Base-by-base conservation (phyloP, 2,329 filamentous ascomycete genomes). In the Dothistroma pini region DNA sequence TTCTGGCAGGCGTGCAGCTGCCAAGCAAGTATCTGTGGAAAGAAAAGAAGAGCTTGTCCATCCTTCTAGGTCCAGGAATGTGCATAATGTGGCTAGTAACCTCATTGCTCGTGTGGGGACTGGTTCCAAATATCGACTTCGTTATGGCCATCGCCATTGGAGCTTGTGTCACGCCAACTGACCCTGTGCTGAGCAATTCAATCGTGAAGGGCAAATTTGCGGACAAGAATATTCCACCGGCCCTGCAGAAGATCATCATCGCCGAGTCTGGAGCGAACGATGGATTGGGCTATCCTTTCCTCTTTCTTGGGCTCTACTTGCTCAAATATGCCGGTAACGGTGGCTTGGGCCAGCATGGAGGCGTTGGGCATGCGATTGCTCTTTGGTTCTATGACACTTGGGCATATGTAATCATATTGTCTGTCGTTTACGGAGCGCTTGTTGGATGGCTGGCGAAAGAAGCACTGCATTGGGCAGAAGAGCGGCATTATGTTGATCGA, bases 171-270 rank as follows among this genome's bases (percentile, higher is more conserved):
- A 95, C 93, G 2, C 93, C 92, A 0, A 96, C 93, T 0, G 93
- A 97, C 69, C 93, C 93, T 0, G 86, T 96, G 1, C 76, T 96
- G 41, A 93, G 89, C 16, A 93, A 95, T 65, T 89, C 89, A 2
- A 96, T 96, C 60, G 91, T 96, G 51, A 96, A 96, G 78, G 92
- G 92, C 34, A 93, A 90, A 69, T 97, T 96, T 72, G 93, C 93
- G 0, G 92, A 96, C 70, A 89, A 92, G 69, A 95, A 96, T 72
- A 88, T 96, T 19, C 91, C 93, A 0, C 87, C 86, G 60, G 84
- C 88, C 31, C 78, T 97, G 54, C 91, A 96, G 77, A 86, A 89
- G 65, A 90, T 80, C 61, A 80, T 79, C 62, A 77, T 78, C 61
- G 79, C 77, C 41, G 92, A 97, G 77, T 92, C 89, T 0, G 93